phyloP scores from a whole-genome alignment of 1,139 yeast species.

The Geotrichum candidum region DNA sequence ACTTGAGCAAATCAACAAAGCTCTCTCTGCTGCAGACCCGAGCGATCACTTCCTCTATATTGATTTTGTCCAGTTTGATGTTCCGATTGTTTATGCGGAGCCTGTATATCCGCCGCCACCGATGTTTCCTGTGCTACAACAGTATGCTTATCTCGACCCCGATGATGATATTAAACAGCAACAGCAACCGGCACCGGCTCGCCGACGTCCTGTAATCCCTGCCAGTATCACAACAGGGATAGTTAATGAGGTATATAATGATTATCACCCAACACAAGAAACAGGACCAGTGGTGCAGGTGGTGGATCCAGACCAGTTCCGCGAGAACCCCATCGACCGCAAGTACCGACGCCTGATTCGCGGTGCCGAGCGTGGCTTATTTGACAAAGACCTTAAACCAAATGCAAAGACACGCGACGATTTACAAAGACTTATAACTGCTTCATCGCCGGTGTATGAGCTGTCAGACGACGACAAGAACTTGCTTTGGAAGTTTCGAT shows the following conservation, averaged over 20 bases:
- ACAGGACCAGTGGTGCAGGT: conserved; percentile 41
- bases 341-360: conserved; percentile 82
- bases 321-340: conserved; percentile 76
- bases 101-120: conserved; percentile 37
- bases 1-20: conserved; percentile 43
- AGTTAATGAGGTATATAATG: conserved; percentile 15
- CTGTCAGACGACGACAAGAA: conserved; percentile 80
- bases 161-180: conserved; percentile 4
- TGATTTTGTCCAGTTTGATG: conserved; percentile 70
- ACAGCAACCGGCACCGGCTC: conserved; percentile 4
- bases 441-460: conserved; percentile 78
- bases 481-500: conserved; percentile 85
- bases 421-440: conserved; percentile 52
- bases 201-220: not conserved
- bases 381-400: conserved; percentile 85
- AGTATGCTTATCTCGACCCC: conserved; percentile 10
- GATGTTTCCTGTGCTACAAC: conserved; percentile 21
- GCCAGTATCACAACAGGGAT: conserved; percentile 5
- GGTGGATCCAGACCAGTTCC: conserved; percentile 60
- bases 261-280: conserved; percentile 13
- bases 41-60: conserved; percentile 48
- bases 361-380: conserved; percentile 64
- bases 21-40: conserved; percentile 24
- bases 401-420: conserved; percentile 78
- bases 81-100: conserved; percentile 78